Evolutionary conservation across 805 yeast species (phyloP), one percentile per base, ranked within the genome.

Genomic region (Ogataea naganishii): DNA sequence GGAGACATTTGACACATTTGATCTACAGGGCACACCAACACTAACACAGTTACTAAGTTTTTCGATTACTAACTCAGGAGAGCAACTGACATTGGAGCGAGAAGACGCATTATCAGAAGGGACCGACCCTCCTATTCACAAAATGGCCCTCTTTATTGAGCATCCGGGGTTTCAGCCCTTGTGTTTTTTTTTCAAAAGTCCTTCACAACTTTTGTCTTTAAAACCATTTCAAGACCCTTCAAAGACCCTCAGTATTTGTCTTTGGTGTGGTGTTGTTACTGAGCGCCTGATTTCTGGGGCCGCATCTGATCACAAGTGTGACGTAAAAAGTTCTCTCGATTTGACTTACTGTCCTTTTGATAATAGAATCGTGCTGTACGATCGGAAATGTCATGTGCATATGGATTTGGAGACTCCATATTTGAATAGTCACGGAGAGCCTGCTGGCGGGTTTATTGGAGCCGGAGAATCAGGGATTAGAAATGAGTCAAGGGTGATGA

Each of bases 341-440:
- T 48, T 61, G 36, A 31, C 46, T 24, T 20, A 42, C 50, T 7
- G 29, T 43, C 21, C 46, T 53, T 6, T 39, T 51, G 30, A 50
- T 51, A n/a, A 50, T 49, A 33, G 55, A 43, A 35, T 37, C 35
- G 4, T 41, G 43, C 10, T 25, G 31, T 14, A 32, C 41, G 3
- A 38, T 35, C 23, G 36, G 20, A 32, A 51, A 36, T 39, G 41
- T 47, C 51, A 56, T 46, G 22, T 34, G 28, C 35, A 52, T 33
- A 32, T 53, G 49, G 14, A 56, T 59, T 7, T 61, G 70, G 38
- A 69, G 69, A 32, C 83, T 0, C 92, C 89, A 10, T 82, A 80
- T 46, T 55, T 82, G 46, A 80, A 83, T 32, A 60, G 63, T 5
- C 86, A 80, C 51, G 94, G 94, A 14, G 92, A 82, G 49, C 68